Percentiles rank a stretch among this genome's conserved stretches.
Conservation (phyloP, 2,329 filamentous ascomycete species). For the Aspergillus latus region DNA sequence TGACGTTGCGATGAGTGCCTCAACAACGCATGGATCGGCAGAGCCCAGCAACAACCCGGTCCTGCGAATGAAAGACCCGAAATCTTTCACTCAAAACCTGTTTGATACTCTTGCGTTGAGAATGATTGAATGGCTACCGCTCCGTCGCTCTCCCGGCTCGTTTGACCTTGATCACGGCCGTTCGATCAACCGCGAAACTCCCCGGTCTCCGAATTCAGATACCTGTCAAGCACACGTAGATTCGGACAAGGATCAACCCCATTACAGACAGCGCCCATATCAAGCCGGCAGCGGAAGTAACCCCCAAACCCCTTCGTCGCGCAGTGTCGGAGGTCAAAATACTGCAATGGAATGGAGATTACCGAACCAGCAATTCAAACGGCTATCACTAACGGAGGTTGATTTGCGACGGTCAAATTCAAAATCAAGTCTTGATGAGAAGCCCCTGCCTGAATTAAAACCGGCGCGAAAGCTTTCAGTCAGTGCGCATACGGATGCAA, state of each 20-base stretch:
- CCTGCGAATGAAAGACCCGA: constrained; percentile 53
- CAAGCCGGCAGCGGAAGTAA: constrained; percentile 15
- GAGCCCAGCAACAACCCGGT: constrained; percentile 24
- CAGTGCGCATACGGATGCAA: constrained; percentile 29
- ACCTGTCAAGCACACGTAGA: constrained; percentile 9
- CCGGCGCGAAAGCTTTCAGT: constrained; percentile 32
- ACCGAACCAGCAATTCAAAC: constrained; percentile 41
- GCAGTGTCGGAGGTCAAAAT: constrained; percentile 25
- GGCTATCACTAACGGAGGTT: constrained; percentile 40
- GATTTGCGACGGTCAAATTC: constrained; percentile 38
- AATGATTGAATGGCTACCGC: constrained; percentile 50
- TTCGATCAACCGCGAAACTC: constrained; percentile 1
- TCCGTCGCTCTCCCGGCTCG: constrained; percentile 32
- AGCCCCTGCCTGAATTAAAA: constrained; percentile 31
- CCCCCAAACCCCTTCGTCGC: constrained; percentile 33
- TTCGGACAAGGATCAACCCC: constrained; percentile 12
- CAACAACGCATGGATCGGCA: constrained; percentile 6
- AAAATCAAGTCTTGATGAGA: constrained; percentile 35
- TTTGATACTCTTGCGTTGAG: constrained; percentile 50
- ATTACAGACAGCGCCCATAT: constrained; percentile 13
- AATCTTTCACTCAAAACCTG: constrained; percentile 62
- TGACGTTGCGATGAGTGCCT: not conserved
- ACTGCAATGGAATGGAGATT: constrained; percentile 40
- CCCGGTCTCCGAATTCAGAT: constrained; percentile 18
- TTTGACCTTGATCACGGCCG: constrained; percentile 19